A percentile compares a stretch with the other conserved stretches of the same genome.
These are phyloP conservation scores for Stagonosporopsis vannaccii DNA, from an alignment of 2,329 filamentous ascomycete genomes.

Conservation along the genomic window DNA sequence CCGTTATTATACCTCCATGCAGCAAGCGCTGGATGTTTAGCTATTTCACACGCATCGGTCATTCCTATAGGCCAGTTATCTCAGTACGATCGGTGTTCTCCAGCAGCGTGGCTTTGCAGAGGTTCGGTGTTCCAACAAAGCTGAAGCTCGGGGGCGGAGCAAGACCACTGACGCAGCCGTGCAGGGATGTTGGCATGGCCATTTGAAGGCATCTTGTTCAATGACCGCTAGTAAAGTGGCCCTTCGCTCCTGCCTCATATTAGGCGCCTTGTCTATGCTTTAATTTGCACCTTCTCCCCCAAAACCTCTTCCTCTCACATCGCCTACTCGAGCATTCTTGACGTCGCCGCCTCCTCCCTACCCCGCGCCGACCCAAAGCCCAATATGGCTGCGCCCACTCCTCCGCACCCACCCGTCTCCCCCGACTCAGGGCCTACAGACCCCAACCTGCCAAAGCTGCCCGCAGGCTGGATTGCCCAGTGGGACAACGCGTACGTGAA, in stretches of 20 bases:
- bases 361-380: slow-evolving; percentile 4
- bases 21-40: background rate
- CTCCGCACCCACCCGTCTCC: slow-evolving; percentile 46
- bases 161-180: slow-evolving; percentile 14
- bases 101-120: slow-evolving; percentile 13
- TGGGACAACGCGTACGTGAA: slow-evolving; percentile 48
- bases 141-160: slow-evolving; percentile 18
- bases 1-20: background rate
- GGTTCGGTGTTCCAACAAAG: slow-evolving; percentile 11
- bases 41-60: background rate
- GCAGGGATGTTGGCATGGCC: slow-evolving; percentile 15
- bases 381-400: slow-evolving; percentile 47
- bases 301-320: background rate
- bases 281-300: slow-evolving; percentile 3
- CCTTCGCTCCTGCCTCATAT: slow-evolving; percentile 14
- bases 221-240: slow-evolving; percentile 28
- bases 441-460: slow-evolving; percentile 47
- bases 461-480: slow-evolving; percentile 51
- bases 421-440: slow-evolving; percentile 51
- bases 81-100: background rate
- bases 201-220: slow-evolving; percentile 23
- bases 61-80: background rate
- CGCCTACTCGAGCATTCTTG: slow-evolving; percentile 5
- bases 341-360: slow-evolving; percentile 10
- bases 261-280: slow-evolving; percentile 7